Base-by-base conservation (phyloP, 2,329 filamentous ascomycete species). In the Aspergillus tanneri region DNA sequence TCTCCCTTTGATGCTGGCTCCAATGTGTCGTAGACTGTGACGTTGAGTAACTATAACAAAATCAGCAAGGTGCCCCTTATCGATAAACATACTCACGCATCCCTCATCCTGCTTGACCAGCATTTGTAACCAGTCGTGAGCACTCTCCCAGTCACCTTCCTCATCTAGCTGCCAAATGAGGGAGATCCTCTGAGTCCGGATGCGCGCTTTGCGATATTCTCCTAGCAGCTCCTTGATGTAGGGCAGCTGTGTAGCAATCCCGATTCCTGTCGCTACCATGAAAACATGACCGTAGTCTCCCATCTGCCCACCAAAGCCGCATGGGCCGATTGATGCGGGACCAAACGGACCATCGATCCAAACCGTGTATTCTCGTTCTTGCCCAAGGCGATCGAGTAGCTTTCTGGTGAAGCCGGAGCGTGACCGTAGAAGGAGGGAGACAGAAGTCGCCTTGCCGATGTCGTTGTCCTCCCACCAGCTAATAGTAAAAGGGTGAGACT, bases 151-250 rank as follows among this genome's bases (percentile, higher is more conserved):
- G 30, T 62, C 54, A 12, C 46, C 47, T 32, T 43, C 21, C 19
- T 32, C 39, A 38, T 62, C 52, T 21, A 68, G 42, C 42, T 66
- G 47, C 63, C 49, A 69, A 14, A 68, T 46, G 6, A 69, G 46
- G 24, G 59, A 53, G 24, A 69, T 65, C 14, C 42, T 49, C 37
- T 55, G 43, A 30, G 59, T 63, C 10, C 46, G 37, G 35, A 61
- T 48, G 36, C 54, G 35, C 28, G 53, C 55, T n/a, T 53, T 50
- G 25, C 60, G 46, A 40, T 61, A 58, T 12, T 57, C 51, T 16
- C 66, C 49, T 10, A 72, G 52, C 6, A 72, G 53, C 46, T 68
- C 52, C 28, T 66, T 67, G 9, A 72, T 57, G 50, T 68, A 69
- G 9, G 57, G 63, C 32, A 71, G 47, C 30, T 66, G 52, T 30